These are phyloP conservation scores for Coemansia umbellata DNA, from an alignment of 192 early-diverging fungal species.

Conservation along the genomic window DNA sequence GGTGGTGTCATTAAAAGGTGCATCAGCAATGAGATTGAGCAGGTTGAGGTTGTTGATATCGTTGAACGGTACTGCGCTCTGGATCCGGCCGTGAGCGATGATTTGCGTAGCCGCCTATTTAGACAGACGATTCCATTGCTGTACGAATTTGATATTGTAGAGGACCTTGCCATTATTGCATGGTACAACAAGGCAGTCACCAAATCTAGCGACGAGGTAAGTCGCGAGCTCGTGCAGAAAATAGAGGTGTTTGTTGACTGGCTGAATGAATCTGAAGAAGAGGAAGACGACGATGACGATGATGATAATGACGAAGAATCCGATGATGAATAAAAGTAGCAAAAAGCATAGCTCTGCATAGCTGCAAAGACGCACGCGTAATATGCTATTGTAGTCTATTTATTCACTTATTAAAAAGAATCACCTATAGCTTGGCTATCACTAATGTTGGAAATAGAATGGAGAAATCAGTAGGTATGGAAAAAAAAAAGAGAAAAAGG, in stretches of 20 bases:
- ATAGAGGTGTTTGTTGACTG: slow-evolving; percentile 65
- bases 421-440: too few relatives aligned
- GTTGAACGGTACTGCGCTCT: slow-evolving; percentile 53
- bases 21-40: slow-evolving; percentile 65
- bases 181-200: slow-evolving; percentile 66
- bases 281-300: slow-evolving; percentile 56
- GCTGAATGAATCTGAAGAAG: slow-evolving; percentile 71
- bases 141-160: slow-evolving; percentile 79
- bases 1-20: slow-evolving; percentile 64
- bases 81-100: slow-evolving; percentile 19
- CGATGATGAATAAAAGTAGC: too few relatives aligned
- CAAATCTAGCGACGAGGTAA: slow-evolving; percentile 32
- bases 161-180: slow-evolving; percentile 71
- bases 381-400: too few relatives aligned
- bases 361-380: too few relatives aligned
- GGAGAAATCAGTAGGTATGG: slow-evolving; percentile 22
- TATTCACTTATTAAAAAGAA: too few relatives aligned
- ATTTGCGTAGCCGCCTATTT: slow-evolving; percentile 54
- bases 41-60: slow-evolving; percentile 63
- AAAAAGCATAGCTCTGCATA: too few relatives aligned
- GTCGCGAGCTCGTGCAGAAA: slow-evolving; percentile 50
- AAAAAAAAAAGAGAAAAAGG: too few relatives aligned
- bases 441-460: slow-evolving; percentile 17
- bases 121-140: slow-evolving; percentile 56
- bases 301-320: too few relatives aligned